Evolutionary conservation across 345 rosid species (phyloP).

Genomic region (Euphorbia peplus): DNA sequence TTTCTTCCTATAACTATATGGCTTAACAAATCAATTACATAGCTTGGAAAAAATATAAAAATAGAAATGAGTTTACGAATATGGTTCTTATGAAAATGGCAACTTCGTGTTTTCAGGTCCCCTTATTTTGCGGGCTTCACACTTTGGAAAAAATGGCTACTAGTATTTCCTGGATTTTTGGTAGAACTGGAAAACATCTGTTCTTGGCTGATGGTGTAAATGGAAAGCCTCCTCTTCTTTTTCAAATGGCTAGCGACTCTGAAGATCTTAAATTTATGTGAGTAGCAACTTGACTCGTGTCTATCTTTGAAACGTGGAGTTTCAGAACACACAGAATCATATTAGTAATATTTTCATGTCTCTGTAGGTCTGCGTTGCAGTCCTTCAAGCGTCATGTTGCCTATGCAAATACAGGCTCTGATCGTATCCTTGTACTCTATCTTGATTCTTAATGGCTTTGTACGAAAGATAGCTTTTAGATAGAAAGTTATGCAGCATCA

Average conservation of each 20-base stretch:
- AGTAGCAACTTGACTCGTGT: slow-evolving; percentile 33
- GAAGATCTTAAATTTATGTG: slow-evolving; percentile 78
- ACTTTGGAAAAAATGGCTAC: slow-evolving; percentile 60
- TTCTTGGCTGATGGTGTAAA: slow-evolving; percentile 58
- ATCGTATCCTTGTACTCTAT: slow-evolving; percentile 56
- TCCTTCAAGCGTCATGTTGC: slow-evolving; percentile 72
- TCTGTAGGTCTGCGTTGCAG: slow-evolving; percentile 73
- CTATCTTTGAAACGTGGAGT: slow-evolving; percentile 9
- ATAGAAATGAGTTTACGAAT: too few species aligned
- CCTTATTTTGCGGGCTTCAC: slow-evolving; percentile 58
- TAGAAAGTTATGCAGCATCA: not conserved
- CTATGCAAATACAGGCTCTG: slow-evolving; percentile 74
- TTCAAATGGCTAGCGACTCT: slow-evolving; percentile 61
- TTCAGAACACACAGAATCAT: slow-evolving; percentile 1
- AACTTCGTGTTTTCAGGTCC: slow-evolving; percentile 46
- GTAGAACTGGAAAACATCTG: slow-evolving; percentile 84
- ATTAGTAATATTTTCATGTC: slow-evolving; percentile 16
- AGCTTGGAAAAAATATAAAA: too few species aligned
- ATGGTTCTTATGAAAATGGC: not conserved
- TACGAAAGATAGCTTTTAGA: not conserved
- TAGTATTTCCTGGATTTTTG: slow-evolving; percentile 57
- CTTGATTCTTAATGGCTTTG: not conserved
- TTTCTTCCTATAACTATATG: not conserved
- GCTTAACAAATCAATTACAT: too few species aligned
- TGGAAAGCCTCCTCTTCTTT: slow-evolving; percentile 73